phyloP scores from a whole-genome alignment of 768 basidiomycete genomes.

The Tylopilus sp. region DNA sequence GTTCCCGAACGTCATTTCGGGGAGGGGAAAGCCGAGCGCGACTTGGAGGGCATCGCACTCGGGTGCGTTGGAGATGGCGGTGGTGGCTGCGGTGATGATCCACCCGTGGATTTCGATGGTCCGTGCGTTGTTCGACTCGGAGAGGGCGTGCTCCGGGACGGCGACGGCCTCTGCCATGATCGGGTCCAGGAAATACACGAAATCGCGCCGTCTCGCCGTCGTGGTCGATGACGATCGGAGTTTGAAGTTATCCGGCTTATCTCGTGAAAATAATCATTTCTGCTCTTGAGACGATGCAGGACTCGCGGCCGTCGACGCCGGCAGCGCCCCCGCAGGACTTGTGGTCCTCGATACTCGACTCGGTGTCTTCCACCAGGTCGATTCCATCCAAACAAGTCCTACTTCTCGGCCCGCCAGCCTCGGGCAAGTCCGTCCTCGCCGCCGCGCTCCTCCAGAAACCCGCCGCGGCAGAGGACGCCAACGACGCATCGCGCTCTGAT shows the following conservation, averaged over 20 bases:
- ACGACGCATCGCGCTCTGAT: constrained; percentile 61
- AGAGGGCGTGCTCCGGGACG: constrained; percentile 60
- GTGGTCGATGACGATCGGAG: constrained; percentile 9
- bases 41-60: constrained; percentile 71
- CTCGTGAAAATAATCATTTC: background rate
- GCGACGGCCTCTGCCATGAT: constrained; percentile 42
- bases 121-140: constrained; percentile 68
- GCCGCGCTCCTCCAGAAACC: constrained; percentile 71
- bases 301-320: constrained; percentile 63
- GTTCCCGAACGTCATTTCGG: constrained; percentile 96
- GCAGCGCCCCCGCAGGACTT: constrained; percentile 75
- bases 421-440: constrained; percentile 75
- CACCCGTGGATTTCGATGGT: constrained; percentile 66
- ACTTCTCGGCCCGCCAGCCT: constrained; percentile 72
- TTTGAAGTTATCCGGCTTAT: background rate
- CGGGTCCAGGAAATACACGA: constrained; percentile 13
- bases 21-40: constrained; percentile 70
- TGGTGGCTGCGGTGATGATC: constrained; percentile 66
- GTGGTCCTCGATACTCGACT: constrained; percentile 91
- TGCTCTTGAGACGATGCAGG: constrained; percentile 30
- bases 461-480: constrained; percentile 46
- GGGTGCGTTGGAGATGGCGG: constrained; percentile 74
- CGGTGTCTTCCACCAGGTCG: constrained; percentile 75
- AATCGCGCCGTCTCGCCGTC: background rate
- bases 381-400: constrained; percentile 87